phyloP scores from a whole-genome alignment of 495 filamentous ascomycete genomes.

The Aspergillus funiculosus region DNA sequence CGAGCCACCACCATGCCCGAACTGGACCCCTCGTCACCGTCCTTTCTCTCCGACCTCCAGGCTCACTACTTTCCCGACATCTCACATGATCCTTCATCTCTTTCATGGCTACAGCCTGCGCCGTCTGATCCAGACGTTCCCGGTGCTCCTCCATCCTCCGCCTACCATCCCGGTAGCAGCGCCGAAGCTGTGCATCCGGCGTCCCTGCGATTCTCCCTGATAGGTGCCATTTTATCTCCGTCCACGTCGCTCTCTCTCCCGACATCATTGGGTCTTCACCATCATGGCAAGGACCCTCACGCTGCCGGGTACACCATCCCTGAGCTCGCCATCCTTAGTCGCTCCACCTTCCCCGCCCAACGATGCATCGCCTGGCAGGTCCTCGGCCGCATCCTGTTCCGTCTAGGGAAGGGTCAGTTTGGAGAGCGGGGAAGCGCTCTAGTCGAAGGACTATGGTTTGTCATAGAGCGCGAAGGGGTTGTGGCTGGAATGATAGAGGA shows the following conservation, averaged over 20 bases:
- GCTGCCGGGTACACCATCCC: constrained; percentile 91
- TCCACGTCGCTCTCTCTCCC: constrained; percentile 64
- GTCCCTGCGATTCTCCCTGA: constrained; percentile 82
- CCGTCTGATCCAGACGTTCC: constrained; percentile 53
- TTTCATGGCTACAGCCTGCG: constrained; percentile 83
- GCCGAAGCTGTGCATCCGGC: constrained; percentile 62
- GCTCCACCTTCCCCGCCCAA: constrained; percentile 79
- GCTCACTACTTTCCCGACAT: constrained; percentile 87
- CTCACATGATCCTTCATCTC: constrained; percentile 71
- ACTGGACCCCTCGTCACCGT: constrained; percentile 73
- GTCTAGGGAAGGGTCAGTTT: constrained; percentile 75
- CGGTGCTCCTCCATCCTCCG: constrained; percentile 36
- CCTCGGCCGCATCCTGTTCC: constrained; percentile 76
- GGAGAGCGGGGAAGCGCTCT: constrained; percentile 54
- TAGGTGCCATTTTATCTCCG: constrained; percentile 70
- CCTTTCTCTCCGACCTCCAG: constrained; percentile 80
- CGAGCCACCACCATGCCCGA: constrained; percentile 48
- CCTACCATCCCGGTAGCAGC: constrained; percentile 71
- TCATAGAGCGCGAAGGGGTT: constrained; percentile 70
- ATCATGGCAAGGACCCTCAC: constrained; percentile 88
- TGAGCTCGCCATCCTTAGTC: constrained; percentile 74
- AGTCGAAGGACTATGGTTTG: constrained; percentile 64
- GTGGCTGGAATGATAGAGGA: constrained; percentile 66
- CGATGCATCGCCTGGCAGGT: constrained; percentile 90
- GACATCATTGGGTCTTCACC: constrained; percentile 73